Percentiles rank a stretch among this genome's conserved stretches.
Evolutionary conservation across 495 filamentous ascomycete genomes (phyloP).

Genomic region (Neurospora intermedia): DNA sequence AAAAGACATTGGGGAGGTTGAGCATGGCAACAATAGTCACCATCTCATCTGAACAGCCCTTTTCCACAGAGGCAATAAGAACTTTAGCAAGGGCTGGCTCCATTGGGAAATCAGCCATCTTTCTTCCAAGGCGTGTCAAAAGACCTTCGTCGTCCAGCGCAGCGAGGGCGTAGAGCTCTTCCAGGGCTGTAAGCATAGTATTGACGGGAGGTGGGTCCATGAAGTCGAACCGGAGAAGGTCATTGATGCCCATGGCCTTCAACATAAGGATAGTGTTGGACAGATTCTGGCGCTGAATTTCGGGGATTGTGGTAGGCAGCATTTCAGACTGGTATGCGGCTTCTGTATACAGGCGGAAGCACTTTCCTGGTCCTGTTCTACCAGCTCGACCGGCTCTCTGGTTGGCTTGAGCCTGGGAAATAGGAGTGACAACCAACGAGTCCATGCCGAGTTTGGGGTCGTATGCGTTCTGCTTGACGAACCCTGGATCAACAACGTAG

Average conservation of each 20-base stretch:
- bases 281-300: conserved; percentile 95
- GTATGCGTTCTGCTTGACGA: conserved; percentile 95
- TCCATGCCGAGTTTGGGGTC: conserved; percentile 98
- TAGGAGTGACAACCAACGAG: conserved; percentile 84
- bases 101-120: conserved; percentile 98
- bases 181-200: conserved; percentile 91
- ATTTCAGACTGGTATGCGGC: conserved; percentile 94
- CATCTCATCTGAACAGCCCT: conserved; percentile 86
- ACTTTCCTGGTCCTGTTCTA: conserved; percentile 91
- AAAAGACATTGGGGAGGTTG: conserved; percentile 74
- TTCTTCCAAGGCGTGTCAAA: conserved; percentile 80
- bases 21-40: conserved; percentile 94
- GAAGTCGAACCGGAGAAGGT: conserved; percentile 94
- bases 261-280: conserved; percentile 93
- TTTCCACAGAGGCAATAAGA: conserved; percentile 75
- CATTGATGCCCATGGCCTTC: conserved; percentile 99
- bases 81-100: conserved; percentile 80
- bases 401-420: conserved; percentile 94
- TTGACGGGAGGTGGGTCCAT: conserved; percentile 96
- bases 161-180: conserved; percentile 86
- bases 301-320: conserved; percentile 89
- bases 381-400: conserved; percentile 90
- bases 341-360: conserved; percentile 93
- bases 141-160: conserved; percentile 96
- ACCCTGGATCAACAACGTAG: conserved; percentile 94